phyloP scores from a whole-genome alignment of 495 filamentous ascomycete species.

The Talaromyces thailandensis region DNA sequence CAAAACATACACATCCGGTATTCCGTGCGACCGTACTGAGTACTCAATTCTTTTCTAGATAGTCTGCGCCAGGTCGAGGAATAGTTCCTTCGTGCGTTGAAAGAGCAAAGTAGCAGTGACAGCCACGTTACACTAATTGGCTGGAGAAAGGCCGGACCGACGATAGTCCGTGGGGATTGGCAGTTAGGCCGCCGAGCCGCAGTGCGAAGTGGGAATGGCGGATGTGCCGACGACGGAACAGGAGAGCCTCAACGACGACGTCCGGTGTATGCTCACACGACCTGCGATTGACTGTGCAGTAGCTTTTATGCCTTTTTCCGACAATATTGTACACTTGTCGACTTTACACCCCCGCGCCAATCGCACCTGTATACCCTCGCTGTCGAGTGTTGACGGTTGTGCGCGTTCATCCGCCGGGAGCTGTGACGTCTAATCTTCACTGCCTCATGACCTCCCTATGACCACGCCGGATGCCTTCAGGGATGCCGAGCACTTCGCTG shows the following conservation, averaged over 20 bases:
- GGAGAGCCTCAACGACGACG: background rate
- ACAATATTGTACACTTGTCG: background rate
- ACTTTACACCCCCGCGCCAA: background rate
- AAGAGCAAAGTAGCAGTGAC: background rate
- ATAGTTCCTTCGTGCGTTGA: background rate
- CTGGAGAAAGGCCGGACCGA: background rate
- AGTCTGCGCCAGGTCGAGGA: background rate
- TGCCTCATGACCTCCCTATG: slow-evolving; percentile 35
- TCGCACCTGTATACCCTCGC: background rate
- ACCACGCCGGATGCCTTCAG: slow-evolving; percentile 39
- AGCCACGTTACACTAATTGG: background rate
- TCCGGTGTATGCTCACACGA: background rate
- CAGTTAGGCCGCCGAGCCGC: slow-evolving; percentile 2
- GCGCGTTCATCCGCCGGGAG: background rate
- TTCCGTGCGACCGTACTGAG: background rate
- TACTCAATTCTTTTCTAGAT: background rate
- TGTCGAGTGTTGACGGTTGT: background rate
- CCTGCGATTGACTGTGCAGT: background rate
- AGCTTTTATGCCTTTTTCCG: background rate
- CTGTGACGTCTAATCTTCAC: background rate
- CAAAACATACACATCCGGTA: background rate
- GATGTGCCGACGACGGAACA: background rate
- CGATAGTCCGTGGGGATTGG: background rate
- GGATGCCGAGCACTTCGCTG: slow-evolving; percentile 44
- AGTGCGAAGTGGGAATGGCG: background rate